Evolutionary conservation across 148 eudicot genomes (phyloP).

Genomic region (Hydrangea macrophylla): DNA sequence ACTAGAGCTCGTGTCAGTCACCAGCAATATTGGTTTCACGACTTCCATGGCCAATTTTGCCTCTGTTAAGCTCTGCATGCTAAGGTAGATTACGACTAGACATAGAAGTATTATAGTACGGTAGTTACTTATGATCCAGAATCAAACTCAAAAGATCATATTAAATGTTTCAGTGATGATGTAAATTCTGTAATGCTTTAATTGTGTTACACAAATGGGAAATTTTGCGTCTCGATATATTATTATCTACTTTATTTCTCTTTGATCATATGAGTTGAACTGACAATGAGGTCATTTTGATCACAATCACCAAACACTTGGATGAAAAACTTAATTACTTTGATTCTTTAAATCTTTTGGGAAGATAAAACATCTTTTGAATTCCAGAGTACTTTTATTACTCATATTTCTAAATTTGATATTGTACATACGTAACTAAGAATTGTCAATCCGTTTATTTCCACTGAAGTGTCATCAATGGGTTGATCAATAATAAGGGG

Average conservation of each 20-base stretch:
- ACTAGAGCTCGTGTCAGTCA: slow-evolving; percentile 45
- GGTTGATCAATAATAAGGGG: background rate
- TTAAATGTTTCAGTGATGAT: background rate
- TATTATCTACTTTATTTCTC: background rate
- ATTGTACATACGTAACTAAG: too few relatives aligned
- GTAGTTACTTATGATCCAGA: background rate
- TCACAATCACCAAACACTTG: background rate
- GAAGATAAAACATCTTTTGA: background rate
- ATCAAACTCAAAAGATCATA: too few relatives aligned
- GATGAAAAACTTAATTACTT: background rate
- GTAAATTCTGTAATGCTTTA: background rate
- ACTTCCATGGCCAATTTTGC: slow-evolving; percentile 60
- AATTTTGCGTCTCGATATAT: too few relatives aligned
- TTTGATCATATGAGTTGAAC: background rate
- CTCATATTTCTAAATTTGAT: too few relatives aligned
- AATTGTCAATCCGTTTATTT: background rate
- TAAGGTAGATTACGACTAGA: background rate
- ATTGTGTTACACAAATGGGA: too few relatives aligned
- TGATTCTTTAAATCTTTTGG: background rate
- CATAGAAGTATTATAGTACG: background rate
- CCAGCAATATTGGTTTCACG: slow-evolving; percentile 62
- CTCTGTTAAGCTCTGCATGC: slow-evolving; percentile 68
- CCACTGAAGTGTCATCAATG: background rate
- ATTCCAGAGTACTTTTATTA: too few relatives aligned
- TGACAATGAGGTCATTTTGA: background rate